Base-by-base conservation (phyloP, 108 stramenopile genomes). In the Nannochloropsis salina region DNA sequence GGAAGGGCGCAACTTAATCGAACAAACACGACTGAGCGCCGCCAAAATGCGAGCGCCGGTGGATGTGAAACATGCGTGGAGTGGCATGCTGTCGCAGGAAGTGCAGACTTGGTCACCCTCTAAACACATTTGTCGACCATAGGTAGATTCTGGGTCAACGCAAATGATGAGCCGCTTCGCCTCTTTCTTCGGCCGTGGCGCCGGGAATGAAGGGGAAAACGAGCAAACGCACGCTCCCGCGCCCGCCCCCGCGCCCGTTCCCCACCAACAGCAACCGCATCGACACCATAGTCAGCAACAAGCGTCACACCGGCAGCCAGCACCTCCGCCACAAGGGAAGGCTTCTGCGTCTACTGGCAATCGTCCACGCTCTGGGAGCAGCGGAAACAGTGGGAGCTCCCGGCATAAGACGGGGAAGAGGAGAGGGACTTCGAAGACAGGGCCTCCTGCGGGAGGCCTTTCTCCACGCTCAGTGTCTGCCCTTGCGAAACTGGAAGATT, bases 121-220 rank as follows among this genome's bases (percentile, higher is more conserved):
- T 31, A 31, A 31, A 31, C 31, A 31, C 31, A 31, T 31, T 31
- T 31, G 31, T 0, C 31, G 31, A 31, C 31, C 31, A 31, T 1
- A 31, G 31, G 31, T 31, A 31, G 31, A 31, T 31, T 31, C 31
- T 1, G 31, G 31, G 31, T 31, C 31, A 1, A 74, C 61, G 61
- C 6, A 74, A 74, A 74, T 74, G 61, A 74, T 74, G 61, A 74
- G 61, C 61, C 61, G 61, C 20, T 74, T 74, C n/a, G 61, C 61
- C 20, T 74, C 61, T n/a, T 74, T 74, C 61, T 74, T 74, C 3
- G 61, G 61, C 20, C 61, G 61, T n/a, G 61, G 20, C 61, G 61
- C 61, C 61, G 61, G n/a, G 61, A n/a, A 74, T n/a, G 61, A 74
- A 74, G 31, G 31, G 31, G 31, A 31, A 31, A n/a, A 74, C 61